Evolutionary conservation across 805 yeast species (phyloP), one percentile per base, ranked within the genome.

Genomic region (Myxozyma geophila): DNA sequence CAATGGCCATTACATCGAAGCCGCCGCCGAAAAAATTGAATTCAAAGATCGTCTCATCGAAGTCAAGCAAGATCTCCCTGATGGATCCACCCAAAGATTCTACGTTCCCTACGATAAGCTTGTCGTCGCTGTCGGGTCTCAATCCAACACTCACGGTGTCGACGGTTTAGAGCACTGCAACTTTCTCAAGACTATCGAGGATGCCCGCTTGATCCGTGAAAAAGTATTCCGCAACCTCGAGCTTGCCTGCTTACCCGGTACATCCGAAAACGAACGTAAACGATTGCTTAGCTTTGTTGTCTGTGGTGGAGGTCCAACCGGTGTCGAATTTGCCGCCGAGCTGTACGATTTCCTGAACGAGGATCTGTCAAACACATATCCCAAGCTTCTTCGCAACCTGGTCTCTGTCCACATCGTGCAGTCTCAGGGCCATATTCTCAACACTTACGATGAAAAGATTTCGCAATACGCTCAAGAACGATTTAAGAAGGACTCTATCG

Each of bases 271-370:
- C 51, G 89, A 86, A 71, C 82, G 90, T 67, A 84, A 83, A 70
- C 81, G 80, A 62, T 74, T 87, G 64, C 77, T 87, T 53, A 82
- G 86, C 58, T 86, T 86, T 74, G 89, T 86, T 13, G 82, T 86
- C 40, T 86, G 89, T 74, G 90, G 90, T 66, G 90, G 90, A 64
- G 90, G 90, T 50, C 89, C 90, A 59, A 86, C 90, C 0, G 90
- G 90, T 70, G 88, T 85, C 41, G 90, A 86, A 72, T 82, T 86
- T 70, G 90, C 91, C 37, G 89, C 90, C 39, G 91, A 87, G 74
- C 82, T 87, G 36, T 85, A 78, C 68, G 91, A 87, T 70, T 74
- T 87, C 69, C 77, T 87, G 72, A 85, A 86, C 71, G 90, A 87
- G 74, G 90, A 87, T 72, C 74, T 87, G 69, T 78, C 81, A 51